Conservation (phyloP, 495 filamentous ascomycete genomes). For the Penicillium canariense region DNA sequence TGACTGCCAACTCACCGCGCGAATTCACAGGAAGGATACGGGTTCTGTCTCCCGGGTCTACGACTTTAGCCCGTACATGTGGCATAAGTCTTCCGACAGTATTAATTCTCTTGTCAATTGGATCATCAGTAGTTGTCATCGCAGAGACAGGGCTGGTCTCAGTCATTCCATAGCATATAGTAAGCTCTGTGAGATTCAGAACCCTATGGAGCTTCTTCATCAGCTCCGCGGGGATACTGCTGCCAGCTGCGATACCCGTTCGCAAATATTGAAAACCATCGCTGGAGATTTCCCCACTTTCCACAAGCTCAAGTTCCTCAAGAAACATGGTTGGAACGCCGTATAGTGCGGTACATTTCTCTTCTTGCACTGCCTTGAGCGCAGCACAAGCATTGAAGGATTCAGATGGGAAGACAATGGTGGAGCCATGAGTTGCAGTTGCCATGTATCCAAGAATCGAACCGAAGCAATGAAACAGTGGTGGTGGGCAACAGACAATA, state of each 20-base stretch:
- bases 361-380: conserved; percentile 67
- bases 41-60: conserved; percentile 57
- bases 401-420: conserved; percentile 83
- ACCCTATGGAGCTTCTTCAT: conserved; percentile 75
- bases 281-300: conserved; percentile 47
- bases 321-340: conserved; percentile 97
- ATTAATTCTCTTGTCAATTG: conserved; percentile 71
- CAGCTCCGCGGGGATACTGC: conserved; percentile 74
- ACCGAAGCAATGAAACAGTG: conserved; percentile 93
- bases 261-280: conserved; percentile 67
- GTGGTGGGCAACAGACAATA: conserved; percentile 81
- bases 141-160: conserved; percentile 89
- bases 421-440: conserved; percentile 79
- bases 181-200: conserved; percentile 81
- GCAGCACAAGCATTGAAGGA: conserved; percentile 79
- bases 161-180: conserved; percentile 99
- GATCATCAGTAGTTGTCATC: conserved; percentile 86
- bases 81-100: conserved; percentile 78
- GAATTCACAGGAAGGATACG: conserved; percentile 60
- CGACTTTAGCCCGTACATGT: conserved; percentile 83
- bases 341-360: conserved; percentile 80
- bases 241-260: conserved; percentile 92
- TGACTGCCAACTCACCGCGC: conserved; percentile 77
- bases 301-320: conserved; percentile 74
- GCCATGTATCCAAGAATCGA: conserved; percentile 92